Base-by-base conservation (phyloP, 2,329 filamentous ascomycete species). In the Stagonosporopsis vannaccii region DNA sequence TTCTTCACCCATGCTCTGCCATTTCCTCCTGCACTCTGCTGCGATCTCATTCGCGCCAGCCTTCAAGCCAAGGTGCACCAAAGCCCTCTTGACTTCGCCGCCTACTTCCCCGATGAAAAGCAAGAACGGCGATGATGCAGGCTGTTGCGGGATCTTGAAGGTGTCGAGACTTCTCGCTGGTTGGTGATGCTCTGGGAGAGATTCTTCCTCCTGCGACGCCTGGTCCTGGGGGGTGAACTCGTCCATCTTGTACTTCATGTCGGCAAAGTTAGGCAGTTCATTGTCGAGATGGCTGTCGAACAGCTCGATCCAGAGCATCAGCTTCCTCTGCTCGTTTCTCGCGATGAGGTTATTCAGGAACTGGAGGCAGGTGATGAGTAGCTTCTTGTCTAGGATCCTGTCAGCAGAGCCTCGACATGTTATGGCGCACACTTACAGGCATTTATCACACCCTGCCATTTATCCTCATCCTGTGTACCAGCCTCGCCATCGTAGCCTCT, bases 291-390 rank as follows among this genome's bases (percentile, higher is more conserved):
- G 80, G 59, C 83, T 84, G 47, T 87, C 86, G 63, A 89, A 89
- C 2, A 89, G 77, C 69, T 86, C 84, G 33, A 88, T 74, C 86
- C 86, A 89, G 2, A 89, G 79, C 64, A 87, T 84, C 63, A 88
- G 79, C 66, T 89, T 88, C 35, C 85, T 78, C 56, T 85, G 81
- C 72, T 89, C 86, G 62, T 89, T 89, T 58, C 86, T 82, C 67
- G 86, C 85, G 42, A 87, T 85, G 44, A 88, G 81, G 61, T 88
- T 88, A 74, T 88, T 87, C 51, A 88, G 74, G 61, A 87, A 87
- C 67, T 88, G 86, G n/a, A 89, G 77, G 59, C 84, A 85, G 2
- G 85, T 87, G 51, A 88, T 87, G 65, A 88, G 77, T 17, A 88
- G 77, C 64, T 86, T 85, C 75, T 89, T 88, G 75, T 87, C 70